Base-by-base conservation (phyloP, 257 asterid species). In the Fraxinus cuspidata region DNA sequence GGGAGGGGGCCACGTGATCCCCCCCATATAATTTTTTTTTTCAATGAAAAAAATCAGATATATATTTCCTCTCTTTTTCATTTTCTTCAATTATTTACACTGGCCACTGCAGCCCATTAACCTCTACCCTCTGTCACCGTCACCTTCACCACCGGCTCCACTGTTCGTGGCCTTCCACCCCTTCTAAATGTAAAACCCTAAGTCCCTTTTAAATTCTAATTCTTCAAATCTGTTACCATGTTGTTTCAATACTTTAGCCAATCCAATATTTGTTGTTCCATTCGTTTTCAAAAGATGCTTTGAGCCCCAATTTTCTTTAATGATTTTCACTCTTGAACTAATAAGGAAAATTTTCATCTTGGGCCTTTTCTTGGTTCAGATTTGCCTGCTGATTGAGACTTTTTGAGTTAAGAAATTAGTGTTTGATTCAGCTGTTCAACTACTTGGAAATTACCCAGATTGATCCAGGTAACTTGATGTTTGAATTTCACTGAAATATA, bases 161-260 rank as follows among this genome's bases (percentile, higher is more conserved):
- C n/a, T n/a, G n/a, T n/a, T n/a, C n/a, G n/a, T n/a, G n/a, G n/a
- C n/a, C n/a, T n/a, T n/a, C n/a, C n/a, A n/a, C n/a, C n/a, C n/a
- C n/a, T n/a, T n/a, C n/a, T n/a, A n/a, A n/a, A n/a, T n/a, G n/a
- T n/a, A n/a, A n/a, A n/a, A n/a, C n/a, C n/a, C n/a, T n/a, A n/a
- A n/a, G n/a, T n/a, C n/a, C n/a, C n/a, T n/a, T n/a, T n/a, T n/a
- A n/a, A n/a, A n/a, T n/a, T n/a, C n/a, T n/a, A n/a, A n/a, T n/a
- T n/a, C n/a, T n/a, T n/a, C n/a, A n/a, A n/a, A n/a, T n/a, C n/a
- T 68, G 49, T 84, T 85, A 84, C 92, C 94, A 90, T 91, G 63
- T 89, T 88, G 93, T 86, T 75, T 75, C 84, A 69, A 74, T 70
- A 79, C 75, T 72, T 80, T 84, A 82, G 82, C 86, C 84, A 38